Conservation (phyloP, 139 green algal species). For the Pleodorina starrii region DNA sequence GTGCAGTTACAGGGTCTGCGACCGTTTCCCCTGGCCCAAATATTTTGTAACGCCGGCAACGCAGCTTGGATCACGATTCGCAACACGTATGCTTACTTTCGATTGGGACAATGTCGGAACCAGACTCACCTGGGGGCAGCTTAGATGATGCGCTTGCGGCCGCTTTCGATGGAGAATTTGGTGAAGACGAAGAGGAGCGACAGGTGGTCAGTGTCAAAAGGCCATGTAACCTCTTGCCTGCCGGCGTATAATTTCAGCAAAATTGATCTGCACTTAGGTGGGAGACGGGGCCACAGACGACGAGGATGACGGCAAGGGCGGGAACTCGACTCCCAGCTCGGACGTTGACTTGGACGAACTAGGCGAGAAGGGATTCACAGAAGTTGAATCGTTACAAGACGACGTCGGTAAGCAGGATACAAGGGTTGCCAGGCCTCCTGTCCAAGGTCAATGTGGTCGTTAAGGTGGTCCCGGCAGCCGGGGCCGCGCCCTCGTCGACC, state of each 20-base stretch:
- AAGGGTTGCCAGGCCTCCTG: no score
- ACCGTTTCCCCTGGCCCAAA: no score
- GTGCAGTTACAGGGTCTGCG: no score
- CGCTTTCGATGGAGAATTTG: slow-evolving; percentile 40
- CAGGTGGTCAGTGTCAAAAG: neutral
- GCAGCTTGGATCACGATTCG: neutral
- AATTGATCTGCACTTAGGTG: neutral
- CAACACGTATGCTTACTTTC: neutral
- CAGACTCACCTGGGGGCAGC: neutral
- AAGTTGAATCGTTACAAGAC: neutral
- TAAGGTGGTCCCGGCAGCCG: no score
- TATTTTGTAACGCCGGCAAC: neutral
- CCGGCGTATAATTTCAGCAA: no score
- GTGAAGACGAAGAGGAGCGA: neutral
- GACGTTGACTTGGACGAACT: slow-evolving; percentile 30
- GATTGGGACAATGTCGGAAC: neutral
- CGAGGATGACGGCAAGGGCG: slow-evolving; percentile 5
- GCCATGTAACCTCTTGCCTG: neutral
- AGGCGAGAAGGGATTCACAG: neutral
- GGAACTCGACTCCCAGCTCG: neutral
- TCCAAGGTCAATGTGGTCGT: no score
- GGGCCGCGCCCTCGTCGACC: no score
- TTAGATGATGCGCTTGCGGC: slow-evolving; percentile 37
- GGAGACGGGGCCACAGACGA: no score
- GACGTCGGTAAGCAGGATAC: slow-evolving; percentile 3